These are phyloP conservation scores for Atalantia buxifolia DNA, from an alignment of 345 rosid genomes.

Conservation along the genomic window DNA sequence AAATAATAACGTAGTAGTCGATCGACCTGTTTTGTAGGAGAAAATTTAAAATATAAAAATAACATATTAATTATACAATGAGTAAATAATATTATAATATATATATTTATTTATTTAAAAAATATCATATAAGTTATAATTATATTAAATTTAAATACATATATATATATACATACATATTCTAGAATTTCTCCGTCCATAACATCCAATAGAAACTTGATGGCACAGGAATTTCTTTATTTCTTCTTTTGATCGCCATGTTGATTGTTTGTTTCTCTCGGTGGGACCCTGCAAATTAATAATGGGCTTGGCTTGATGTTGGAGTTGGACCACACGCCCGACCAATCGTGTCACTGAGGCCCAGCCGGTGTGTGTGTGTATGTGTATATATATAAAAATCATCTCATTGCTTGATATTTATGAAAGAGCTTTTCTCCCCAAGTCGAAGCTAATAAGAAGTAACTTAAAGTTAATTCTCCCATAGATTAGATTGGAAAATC, in stretches of 20 bases:
- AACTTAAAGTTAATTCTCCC: too few species aligned
- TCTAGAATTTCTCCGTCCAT: fast-evolving
- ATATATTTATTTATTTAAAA: too few species aligned
- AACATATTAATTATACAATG: fast-evolving
- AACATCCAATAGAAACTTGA: not conserved
- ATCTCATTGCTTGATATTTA: too few species aligned
- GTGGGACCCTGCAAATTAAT: not conserved
- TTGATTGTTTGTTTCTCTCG: not conserved
- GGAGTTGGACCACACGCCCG: not conserved
- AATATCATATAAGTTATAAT: fast-evolving
- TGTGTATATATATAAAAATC: fast-evolving
- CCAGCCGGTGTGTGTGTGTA: too few species aligned
- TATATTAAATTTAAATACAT: too few species aligned
- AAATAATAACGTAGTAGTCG: conserved; percentile 2
- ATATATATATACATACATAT: fast-evolving
- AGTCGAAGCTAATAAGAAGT: not conserved
- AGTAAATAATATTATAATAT: too few species aligned
- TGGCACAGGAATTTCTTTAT: not conserved
- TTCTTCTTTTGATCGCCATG: not conserved
- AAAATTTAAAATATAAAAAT: too few species aligned
- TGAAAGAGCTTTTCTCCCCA: not conserved
- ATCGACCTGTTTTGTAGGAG: not conserved
- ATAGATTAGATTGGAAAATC: too few species aligned
- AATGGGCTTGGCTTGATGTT: not conserved
- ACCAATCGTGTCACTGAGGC: too few species aligned